Base-by-base conservation (phyloP, 2,329 filamentous ascomycete species). In the Alternaria solani region DNA sequence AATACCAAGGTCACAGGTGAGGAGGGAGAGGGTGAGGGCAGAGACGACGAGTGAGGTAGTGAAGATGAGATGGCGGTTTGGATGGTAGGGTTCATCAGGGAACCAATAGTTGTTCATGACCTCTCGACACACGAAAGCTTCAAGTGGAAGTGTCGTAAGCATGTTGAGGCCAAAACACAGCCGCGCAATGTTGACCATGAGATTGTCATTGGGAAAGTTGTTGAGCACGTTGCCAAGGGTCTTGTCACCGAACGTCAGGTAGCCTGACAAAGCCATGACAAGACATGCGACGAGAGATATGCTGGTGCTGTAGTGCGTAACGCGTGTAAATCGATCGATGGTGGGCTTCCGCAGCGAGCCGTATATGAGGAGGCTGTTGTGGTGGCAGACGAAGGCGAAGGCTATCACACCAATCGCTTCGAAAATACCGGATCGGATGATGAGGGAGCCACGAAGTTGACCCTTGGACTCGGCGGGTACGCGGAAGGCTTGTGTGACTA, bases 141-240 rank as follows among this genome's bases (percentile, higher is more conserved):
- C 95, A 61, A 99, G 89, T 0, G 95, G 95, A 36, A 99, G 84
- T 2, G 95, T 98, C 14, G 95, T 97, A 72, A 99, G 88, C 95
- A 99, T 99, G 84, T 99, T 99, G 67, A 99, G 86, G 2, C 95
- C 95, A 75, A 99, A 98, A 81, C 93, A 97, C 51, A 99, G 86
- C 54, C 95, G 90, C 23, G 95, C 95, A 59, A 99, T 86, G 79
- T 97, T 98, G 75, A 98, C 93, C 88, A 98, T 90, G 69, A 90
- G 85, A 79, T 97, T 98, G 80, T 96, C 89, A 20, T 89, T 84
- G 2, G 94, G 91, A 75, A 99, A 98, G 81, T 99, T 99, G 84
- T 99, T 99, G 71, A 99, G 88, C 53, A 99, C 93, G 78, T 99
- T 99, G 75, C 95, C 95, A 68, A 93, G 84, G 4, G 95, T 99